Evolutionary conservation across 2,329 filamentous ascomycete genomes (phyloP).

Genomic region (Fusarium sp.): DNA sequence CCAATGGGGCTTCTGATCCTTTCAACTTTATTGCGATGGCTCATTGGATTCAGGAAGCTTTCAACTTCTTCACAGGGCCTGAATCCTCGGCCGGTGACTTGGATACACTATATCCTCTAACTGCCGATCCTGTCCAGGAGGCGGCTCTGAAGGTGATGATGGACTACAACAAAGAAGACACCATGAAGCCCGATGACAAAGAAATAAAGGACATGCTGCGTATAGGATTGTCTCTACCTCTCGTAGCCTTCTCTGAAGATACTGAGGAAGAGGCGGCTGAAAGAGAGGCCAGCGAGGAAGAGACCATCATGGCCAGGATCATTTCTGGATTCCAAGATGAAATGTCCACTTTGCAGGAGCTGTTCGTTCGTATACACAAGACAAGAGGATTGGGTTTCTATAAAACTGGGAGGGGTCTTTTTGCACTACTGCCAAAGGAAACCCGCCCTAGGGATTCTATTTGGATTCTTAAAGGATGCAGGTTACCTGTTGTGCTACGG

Average conservation of each 20-base stretch:
- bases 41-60: neutral
- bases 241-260: rapidly evolving
- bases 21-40: rapidly evolving
- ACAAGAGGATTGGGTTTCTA: neutral
- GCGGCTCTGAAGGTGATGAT: neutral
- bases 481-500: neutral
- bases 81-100: rapidly evolving
- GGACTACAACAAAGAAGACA: neutral
- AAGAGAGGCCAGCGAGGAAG: rapidly evolving
- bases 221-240: rapidly evolving
- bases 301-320: neutral
- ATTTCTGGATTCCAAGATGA: rapidly evolving
- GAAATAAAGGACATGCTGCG: rapidly evolving
- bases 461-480: neutral
- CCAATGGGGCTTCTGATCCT: rapidly evolving
- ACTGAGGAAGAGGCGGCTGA: neutral
- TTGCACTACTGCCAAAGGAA: neutral
- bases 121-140: neutral
- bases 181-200: neutral
- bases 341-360: rapidly evolving
- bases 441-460: neutral
- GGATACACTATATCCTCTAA: neutral
- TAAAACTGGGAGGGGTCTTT: neutral
- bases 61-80: neutral
- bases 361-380: neutral